Conservation (phyloP, 1,139 yeast genomes). For the Blastobotrys proliferans region DNA sequence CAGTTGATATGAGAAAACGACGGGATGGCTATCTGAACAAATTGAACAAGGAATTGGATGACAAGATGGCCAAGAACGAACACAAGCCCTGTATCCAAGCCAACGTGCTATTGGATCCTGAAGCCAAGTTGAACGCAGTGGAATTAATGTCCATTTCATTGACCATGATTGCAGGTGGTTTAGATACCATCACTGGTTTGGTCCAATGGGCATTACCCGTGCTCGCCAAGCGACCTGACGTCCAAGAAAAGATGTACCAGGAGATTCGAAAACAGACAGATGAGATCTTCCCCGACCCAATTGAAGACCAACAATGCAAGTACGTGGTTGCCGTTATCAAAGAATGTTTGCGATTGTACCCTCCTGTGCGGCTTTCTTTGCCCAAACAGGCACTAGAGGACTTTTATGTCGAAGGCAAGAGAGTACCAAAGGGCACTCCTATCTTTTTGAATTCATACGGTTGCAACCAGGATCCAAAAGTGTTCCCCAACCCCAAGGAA, state of each 20-base stretch:
- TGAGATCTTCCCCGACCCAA: constrained; percentile 46
- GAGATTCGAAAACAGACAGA: constrained; percentile 37
- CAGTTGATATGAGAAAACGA: constrained; percentile 40
- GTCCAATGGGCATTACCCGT: constrained; percentile 55
- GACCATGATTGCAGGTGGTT: constrained; percentile 73
- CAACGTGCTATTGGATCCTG: constrained; percentile 33
- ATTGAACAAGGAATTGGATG: constrained; percentile 28
- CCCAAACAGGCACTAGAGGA: constrained; percentile 56
- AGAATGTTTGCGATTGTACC: constrained; percentile 54
- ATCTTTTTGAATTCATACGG: constrained; percentile 65
- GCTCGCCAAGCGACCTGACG: constrained; percentile 42
- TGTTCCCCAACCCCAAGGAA: constrained; percentile 44
- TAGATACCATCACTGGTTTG: constrained; percentile 64
- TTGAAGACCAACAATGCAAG: constrained; percentile 38
- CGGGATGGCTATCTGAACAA: constrained; percentile 50
- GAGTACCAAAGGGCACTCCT: constrained; percentile 52
- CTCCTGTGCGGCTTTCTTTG: constrained; percentile 63
- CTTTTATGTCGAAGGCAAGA: constrained; percentile 38
- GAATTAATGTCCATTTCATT: constrained; percentile 61
- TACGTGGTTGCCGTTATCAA: constrained; percentile 54
- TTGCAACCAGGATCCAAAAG: constrained; percentile 57
- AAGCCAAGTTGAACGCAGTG: constrained; percentile 30
- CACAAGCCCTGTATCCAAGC: constrained; percentile 44
- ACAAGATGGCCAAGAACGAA: constrained; percentile 22
- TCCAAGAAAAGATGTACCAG: constrained; percentile 45